Conservation (phyloP, 73 alveolate genomes). For the Tetrahymena elliotti region DNA sequence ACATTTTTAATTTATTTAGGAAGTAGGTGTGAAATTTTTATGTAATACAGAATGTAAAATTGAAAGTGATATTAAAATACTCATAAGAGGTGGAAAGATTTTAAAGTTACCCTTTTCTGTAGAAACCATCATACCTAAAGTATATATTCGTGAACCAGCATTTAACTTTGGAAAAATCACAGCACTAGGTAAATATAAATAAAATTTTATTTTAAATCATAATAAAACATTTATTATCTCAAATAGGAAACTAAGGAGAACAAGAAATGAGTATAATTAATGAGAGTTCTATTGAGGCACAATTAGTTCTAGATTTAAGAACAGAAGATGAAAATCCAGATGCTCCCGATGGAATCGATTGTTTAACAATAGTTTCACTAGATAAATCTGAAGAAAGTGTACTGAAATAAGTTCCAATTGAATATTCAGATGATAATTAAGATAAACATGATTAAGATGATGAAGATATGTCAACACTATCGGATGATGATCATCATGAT, state of each 20-base stretch:
- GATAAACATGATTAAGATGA: conserved; percentile 16
- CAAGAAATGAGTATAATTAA: conserved; percentile 73
- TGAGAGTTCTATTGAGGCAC: conserved; percentile 75
- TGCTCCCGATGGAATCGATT: conserved; percentile 47
- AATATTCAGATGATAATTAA: conserved; percentile 23
- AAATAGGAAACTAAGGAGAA: conserved; percentile 77
- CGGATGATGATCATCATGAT: conserved; percentile 7
- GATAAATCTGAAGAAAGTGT: conserved; percentile 37
- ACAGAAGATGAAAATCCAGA: conserved; percentile 40
- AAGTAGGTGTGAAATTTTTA: conserved; percentile 70
- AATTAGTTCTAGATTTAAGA: conserved; percentile 47
- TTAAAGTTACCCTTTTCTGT: conserved; percentile 80
- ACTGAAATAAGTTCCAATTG: conserved; percentile 20
- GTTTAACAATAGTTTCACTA: conserved; percentile 14
- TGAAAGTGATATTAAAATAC: conserved; percentile 77
- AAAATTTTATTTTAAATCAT: background rate
- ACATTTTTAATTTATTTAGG: conserved; percentile 34
- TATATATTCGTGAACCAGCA: conserved; percentile 74
- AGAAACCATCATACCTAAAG: conserved; percentile 86
- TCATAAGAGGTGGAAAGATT: conserved; percentile 90
- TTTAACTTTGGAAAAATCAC: conserved; percentile 96
- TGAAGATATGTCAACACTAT: conserved; percentile 24
- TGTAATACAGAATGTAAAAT: conserved; percentile 79
- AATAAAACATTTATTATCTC: conserved; percentile 49
- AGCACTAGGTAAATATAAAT: background rate